Percentiles rank a stretch among this genome's conserved stretches.
These are phyloP conservation scores for Penicillium sp. DNA, from an alignment of 2,329 filamentous ascomycete species.

Conservation along the genomic window DNA sequence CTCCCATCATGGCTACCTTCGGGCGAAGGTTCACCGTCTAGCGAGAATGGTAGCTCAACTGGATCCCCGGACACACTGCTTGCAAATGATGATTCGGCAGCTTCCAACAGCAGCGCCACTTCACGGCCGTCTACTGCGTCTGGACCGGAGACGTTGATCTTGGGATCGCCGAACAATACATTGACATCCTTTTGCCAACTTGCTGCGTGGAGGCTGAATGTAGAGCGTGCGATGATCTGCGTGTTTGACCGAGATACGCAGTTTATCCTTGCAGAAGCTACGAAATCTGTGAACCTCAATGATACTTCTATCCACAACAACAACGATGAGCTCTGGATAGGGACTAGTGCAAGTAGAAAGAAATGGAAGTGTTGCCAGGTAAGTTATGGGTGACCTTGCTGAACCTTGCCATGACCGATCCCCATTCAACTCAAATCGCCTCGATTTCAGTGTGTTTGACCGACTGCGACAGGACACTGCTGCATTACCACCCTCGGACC, in stretches of 20 bases:
- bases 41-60: background rate
- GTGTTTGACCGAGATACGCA: constrained; percentile 48
- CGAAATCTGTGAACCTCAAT: constrained; percentile 39
- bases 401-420: background rate
- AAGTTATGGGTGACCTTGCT: constrained; percentile 11
- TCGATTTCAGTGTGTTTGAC: background rate
- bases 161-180: constrained; percentile 33
- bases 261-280: constrained; percentile 51
- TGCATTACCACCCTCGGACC: constrained; percentile 28
- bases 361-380: constrained; percentile 35
- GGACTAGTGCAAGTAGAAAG: constrained; percentile 32
- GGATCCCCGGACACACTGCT: constrained; percentile 9
- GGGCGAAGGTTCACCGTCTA: constrained; percentile 10
- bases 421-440: no score
- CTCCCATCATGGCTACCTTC: constrained; percentile 16
- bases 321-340: constrained; percentile 30
- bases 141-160: constrained; percentile 24
- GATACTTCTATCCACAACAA: constrained; percentile 32
- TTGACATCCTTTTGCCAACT: constrained; percentile 37
- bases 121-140: constrained; percentile 15
- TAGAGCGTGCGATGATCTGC: constrained; percentile 38
- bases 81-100: constrained; percentile 9
- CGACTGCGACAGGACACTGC: constrained; percentile 29
- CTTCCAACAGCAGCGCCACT: constrained; percentile 8
- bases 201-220: constrained; percentile 33